phyloP scores from a whole-genome alignment of 139 green algal species.

The Tetradesmus obliquus region DNA sequence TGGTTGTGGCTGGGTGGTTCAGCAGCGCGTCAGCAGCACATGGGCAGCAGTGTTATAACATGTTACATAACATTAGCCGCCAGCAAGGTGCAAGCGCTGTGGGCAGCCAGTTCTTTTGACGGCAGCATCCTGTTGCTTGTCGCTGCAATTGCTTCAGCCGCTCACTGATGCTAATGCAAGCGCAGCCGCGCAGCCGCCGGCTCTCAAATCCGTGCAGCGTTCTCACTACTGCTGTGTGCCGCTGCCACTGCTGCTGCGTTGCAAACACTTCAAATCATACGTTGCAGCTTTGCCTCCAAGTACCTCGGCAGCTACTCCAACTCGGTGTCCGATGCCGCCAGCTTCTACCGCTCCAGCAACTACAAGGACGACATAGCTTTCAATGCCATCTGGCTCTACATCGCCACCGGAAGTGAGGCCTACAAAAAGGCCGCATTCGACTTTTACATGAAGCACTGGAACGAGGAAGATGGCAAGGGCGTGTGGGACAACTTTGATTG shows the following conservation, averaged over 20 bases:
- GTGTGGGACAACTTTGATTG: constrained; percentile 46
- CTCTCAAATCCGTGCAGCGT: background rate
- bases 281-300: constrained; percentile 45
- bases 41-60: too few species aligned
- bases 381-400: constrained; percentile 32
- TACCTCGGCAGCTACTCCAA: constrained; percentile 44
- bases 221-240: background rate
- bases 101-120: too few species aligned
- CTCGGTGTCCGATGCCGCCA: constrained; percentile 33
- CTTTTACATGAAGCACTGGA: constrained; percentile 46
- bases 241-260: background rate
- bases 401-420: background rate
- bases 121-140: too few species aligned
- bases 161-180: too few species aligned
- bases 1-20: background rate
- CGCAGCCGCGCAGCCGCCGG: too few species aligned
- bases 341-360: constrained; percentile 50
- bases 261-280: background rate
- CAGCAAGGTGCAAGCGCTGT: too few species aligned
- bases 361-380: constrained; percentile 43
- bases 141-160: too few species aligned
- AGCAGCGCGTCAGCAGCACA: too few species aligned
- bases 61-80: too few species aligned
- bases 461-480: constrained; percentile 38
- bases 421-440: constrained; percentile 40